Conservation (phyloP, 2,329 filamentous ascomycete genomes). For the Stemphylium vesicarium region DNA sequence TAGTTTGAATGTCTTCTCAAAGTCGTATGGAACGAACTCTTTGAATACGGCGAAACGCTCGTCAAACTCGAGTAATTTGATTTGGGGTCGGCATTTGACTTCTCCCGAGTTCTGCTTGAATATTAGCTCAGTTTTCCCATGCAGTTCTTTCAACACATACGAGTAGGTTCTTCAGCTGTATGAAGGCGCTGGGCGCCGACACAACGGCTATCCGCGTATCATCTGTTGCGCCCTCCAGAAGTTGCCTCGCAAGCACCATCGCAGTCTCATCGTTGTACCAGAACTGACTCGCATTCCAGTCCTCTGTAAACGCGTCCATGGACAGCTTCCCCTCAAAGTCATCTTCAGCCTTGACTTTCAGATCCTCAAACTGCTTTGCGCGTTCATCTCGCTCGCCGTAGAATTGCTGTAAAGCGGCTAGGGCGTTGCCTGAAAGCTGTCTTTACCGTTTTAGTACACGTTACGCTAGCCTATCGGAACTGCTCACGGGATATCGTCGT, state of each 20-base stretch:
- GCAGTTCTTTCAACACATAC: constrained; percentile 51
- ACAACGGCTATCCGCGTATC: constrained; percentile 70
- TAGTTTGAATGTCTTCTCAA: constrained; percentile 69
- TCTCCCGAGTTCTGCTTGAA: constrained; percentile 37
- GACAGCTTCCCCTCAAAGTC: constrained; percentile 56
- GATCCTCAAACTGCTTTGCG: constrained; percentile 69
- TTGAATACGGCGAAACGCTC: constrained; percentile 74
- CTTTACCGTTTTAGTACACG: constrained; percentile 49
- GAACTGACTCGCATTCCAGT: constrained; percentile 86
- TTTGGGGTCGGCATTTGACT: constrained; percentile 55
- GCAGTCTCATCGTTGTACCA: constrained; percentile 83
- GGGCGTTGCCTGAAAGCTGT: constrained; percentile 68
- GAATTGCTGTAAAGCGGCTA: constrained; percentile 75
- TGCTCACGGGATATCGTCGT: constrained; percentile 47
- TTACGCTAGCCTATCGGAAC: not conserved
- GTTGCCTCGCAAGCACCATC: constrained; percentile 64
- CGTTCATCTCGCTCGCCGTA: constrained; percentile 73
- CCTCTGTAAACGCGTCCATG: constrained; percentile 77
- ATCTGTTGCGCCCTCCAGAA: constrained; percentile 66
- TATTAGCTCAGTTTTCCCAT: not conserved
- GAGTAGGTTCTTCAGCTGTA: constrained; percentile 74
- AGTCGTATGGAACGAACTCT: constrained; percentile 79
- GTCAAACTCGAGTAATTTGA: constrained; percentile 77
- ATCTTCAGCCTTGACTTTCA: constrained; percentile 68
- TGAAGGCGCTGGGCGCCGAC: constrained; percentile 77